Conservation (phyloP, 2,329 filamentous ascomycete genomes). For the Phialemoniopsis sp. region DNA sequence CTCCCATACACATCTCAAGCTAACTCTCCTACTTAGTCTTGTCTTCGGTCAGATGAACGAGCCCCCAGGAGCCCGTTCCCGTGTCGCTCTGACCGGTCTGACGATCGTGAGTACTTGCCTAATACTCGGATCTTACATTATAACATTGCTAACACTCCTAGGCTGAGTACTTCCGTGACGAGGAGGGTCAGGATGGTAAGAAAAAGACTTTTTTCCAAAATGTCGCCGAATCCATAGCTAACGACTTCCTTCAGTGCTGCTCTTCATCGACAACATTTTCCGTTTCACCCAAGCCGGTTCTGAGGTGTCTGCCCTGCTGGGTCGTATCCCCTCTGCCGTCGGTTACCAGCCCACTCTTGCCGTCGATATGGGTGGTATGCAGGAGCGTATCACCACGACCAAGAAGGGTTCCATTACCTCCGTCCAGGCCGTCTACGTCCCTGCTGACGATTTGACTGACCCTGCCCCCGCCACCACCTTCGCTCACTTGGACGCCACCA, state of each 20-base stretch:
- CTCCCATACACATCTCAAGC: too few relatives aligned
- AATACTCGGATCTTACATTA: too few relatives aligned
- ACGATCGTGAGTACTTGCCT: too few relatives aligned
- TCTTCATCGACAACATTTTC: conserved; percentile 99
- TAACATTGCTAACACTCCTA: too few relatives aligned
- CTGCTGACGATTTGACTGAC: conserved; percentile 99
- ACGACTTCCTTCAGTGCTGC: conserved; percentile 61
- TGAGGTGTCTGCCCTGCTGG: conserved; percentile 97
- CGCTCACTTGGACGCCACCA: conserved; percentile 99
- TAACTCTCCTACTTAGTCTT: too few relatives aligned
- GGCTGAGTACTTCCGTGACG: conserved; percentile 77
- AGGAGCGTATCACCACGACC: conserved; percentile 99
- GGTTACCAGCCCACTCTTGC: conserved; percentile 99
- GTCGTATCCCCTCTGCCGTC: conserved; percentile 99
- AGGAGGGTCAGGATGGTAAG: conserved; percentile 80
- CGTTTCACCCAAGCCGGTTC: conserved; percentile 99
- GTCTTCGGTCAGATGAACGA: conserved; percentile 99
- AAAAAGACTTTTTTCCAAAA: too few relatives aligned
- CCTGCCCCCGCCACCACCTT: conserved; percentile 99
- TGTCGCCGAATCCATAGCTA: conserved; percentile 12
- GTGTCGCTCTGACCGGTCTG: conserved; percentile 93
- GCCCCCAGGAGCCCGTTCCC: conserved; percentile 97
- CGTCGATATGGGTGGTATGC: conserved; percentile 99
- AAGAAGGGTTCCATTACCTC: conserved; percentile 99
- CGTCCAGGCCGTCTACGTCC: conserved; percentile 99